Conservation (phyloP, 2,329 filamentous ascomycete species). For the Fusarium nanum region DNA sequence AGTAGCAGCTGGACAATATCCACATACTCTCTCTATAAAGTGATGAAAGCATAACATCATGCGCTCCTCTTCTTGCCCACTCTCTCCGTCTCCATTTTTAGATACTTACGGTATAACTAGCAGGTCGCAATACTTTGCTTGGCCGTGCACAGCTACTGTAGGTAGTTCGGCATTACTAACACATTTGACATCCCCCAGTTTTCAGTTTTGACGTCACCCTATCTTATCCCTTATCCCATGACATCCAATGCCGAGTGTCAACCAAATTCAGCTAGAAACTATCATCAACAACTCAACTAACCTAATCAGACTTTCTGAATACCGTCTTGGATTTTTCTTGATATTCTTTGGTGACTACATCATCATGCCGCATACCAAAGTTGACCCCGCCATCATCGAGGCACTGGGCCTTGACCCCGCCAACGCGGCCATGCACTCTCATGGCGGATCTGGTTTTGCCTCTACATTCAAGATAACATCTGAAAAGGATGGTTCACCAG, state of each 20-base stretch:
- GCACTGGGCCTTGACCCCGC: constrained; percentile 68
- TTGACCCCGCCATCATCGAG: constrained; percentile 50
- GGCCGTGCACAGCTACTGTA: constrained; percentile 7
- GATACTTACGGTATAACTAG: neutral
- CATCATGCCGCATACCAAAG: constrained; percentile 31
- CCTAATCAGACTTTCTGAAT: neutral
- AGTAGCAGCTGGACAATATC: neutral
- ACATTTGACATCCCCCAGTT: constrained; percentile 16
- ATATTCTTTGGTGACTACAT: neutral
- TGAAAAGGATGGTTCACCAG: constrained; percentile 60
- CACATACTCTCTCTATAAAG: neutral
- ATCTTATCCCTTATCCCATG: constrained; percentile 42
- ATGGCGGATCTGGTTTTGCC: constrained; percentile 76
- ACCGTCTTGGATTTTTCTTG: neutral
- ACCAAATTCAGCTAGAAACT: neutral
- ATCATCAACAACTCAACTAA: neutral
- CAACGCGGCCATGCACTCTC: constrained; percentile 66
- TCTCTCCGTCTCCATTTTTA: neutral
- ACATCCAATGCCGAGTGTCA: constrained; percentile 31
- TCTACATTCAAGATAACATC: constrained; percentile 71
- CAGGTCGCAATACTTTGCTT: neutral
- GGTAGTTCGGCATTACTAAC: constrained; percentile 37
- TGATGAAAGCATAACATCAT: constrained; percentile 14
- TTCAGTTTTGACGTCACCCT: constrained; percentile 47
- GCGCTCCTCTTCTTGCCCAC: neutral